A percentile compares a stretch with the other conserved stretches of the same genome.
Evolutionary conservation across 805 yeast species (phyloP).

Genomic region (Ogataea methanolica): DNA sequence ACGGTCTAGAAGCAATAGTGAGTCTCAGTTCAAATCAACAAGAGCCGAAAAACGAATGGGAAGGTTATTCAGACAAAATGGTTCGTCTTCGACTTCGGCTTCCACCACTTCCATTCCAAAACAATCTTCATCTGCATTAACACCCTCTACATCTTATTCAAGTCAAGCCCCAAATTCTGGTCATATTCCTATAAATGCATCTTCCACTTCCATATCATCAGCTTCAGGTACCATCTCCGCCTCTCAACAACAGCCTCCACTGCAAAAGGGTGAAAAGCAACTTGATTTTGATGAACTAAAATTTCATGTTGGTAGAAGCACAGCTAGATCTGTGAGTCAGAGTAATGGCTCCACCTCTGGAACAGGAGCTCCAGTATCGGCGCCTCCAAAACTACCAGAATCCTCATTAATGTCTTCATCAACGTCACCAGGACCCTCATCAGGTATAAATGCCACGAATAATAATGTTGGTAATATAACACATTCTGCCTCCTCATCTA

Average conservation of each 20-base stretch:
- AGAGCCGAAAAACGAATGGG: slow-evolving; percentile 33
- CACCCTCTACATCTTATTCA: neutral
- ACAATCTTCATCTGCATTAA: neutral
- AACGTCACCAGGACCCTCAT: neutral
- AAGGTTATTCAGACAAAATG: slow-evolving; percentile 25
- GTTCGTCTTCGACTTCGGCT: slow-evolving; percentile 4
- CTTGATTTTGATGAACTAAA: slow-evolving; percentile 18
- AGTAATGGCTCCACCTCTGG: slow-evolving; percentile 3
- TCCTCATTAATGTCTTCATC: neutral
- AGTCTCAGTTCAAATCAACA: slow-evolving; percentile 25
- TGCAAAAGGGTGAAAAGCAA: slow-evolving; percentile 5
- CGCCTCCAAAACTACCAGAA: too few species aligned
- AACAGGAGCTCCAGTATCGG: too few species aligned
- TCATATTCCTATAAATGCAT: too few species aligned
- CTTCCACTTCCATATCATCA: too few species aligned
- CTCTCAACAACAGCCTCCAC: neutral
- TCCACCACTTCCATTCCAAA: slow-evolving; percentile 5
- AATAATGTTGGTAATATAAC: neutral
- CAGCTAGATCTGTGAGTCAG: slow-evolving; percentile 12
- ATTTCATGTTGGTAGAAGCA: slow-evolving; percentile 14
- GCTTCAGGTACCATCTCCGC: neutral
- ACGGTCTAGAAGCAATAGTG: slow-evolving; percentile 28
- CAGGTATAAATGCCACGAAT: slow-evolving; percentile 3
- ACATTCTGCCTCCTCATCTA: slow-evolving; percentile 6
- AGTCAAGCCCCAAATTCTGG: neutral